Percentiles rank a stretch among this genome's conserved stretches.
These are phyloP conservation scores for Austroboletus olivaceoglutinosus DNA, from an alignment of 1,284 basidiomycete genomes.

Conservation along the genomic window DNA sequence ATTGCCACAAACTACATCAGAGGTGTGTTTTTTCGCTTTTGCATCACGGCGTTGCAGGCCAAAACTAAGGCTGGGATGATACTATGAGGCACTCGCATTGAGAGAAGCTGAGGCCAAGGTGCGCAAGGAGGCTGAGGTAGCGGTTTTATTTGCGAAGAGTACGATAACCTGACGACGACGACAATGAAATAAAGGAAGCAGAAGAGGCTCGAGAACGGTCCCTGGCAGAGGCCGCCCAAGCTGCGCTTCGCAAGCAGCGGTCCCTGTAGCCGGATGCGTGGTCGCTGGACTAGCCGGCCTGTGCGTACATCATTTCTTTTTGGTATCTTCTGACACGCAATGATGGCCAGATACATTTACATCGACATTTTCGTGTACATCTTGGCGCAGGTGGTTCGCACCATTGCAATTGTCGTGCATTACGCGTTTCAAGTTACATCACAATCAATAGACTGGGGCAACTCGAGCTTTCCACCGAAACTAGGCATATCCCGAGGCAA, in stretches of 20 bases:
- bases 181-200: conserved; percentile 14
- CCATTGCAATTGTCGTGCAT: no score
- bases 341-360: not conserved
- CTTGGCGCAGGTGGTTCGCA: no score
- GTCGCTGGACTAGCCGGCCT: no score
- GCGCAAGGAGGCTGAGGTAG: conserved; percentile 19
- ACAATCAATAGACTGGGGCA: not conserved
- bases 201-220: conserved; percentile 31
- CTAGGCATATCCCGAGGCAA: not conserved
- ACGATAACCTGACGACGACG: not conserved
- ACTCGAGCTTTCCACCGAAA: not conserved
- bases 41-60: not conserved
- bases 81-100: conserved; percentile 20
- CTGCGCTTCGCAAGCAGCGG: conserved; percentile 14
- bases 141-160: not conserved
- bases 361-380: no score
- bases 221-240: conserved; percentile 34
- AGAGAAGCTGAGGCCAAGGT: conserved; percentile 25
- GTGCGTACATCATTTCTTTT: not conserved
- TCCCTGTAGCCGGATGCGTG: not conserved
- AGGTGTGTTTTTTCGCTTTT: conserved; percentile 15
- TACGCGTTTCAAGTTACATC: no score
- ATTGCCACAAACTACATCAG: conserved; percentile 5
- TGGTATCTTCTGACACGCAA: not conserved
- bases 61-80: not conserved